Conservation (phyloP, 2,329 filamentous ascomycete genomes). For the Aspergillus ustus region DNA sequence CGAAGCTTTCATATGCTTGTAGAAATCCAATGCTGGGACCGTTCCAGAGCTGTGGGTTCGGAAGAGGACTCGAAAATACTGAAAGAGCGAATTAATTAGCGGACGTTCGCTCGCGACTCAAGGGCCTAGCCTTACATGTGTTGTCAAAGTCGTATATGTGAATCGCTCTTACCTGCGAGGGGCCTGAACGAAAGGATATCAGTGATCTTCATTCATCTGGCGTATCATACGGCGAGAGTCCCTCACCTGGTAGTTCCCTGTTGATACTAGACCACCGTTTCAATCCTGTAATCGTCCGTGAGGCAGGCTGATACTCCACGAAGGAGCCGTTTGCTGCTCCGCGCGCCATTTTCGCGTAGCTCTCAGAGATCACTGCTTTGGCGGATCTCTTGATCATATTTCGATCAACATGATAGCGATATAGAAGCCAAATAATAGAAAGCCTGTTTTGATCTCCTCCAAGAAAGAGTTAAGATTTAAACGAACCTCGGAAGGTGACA, state of each 20-base stretch:
- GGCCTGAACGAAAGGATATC: conserved; percentile 45
- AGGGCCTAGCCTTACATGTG: conserved; percentile 65
- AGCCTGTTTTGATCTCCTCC: no score
- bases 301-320: conserved; percentile 27
- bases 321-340: conserved; percentile 33
- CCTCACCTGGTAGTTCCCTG: conserved; percentile 70
- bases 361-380: conserved; percentile 41
- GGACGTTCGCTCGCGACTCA: neutral
- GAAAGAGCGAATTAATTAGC: conserved; percentile 20
- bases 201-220: neutral
- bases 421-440: neutral
- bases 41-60: conserved; percentile 88
- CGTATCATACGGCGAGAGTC: neutral
- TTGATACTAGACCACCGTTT: conserved; percentile 83
- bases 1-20: conserved; percentile 74
- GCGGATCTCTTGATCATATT: conserved; percentile 33
- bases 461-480: neutral
- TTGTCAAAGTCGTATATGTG: conserved; percentile 99
- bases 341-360: conserved; percentile 31
- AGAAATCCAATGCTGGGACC: conserved; percentile 76
- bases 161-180: conserved; percentile 73
- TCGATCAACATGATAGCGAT: conserved; percentile 27
- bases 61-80: conserved; percentile 91
- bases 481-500: conserved; percentile 6
- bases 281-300: conserved; percentile 71